These are phyloP conservation scores for Cryptococcus sp. DNA, from an alignment of 1,284 basidiomycete species.

Conservation along the genomic window DNA sequence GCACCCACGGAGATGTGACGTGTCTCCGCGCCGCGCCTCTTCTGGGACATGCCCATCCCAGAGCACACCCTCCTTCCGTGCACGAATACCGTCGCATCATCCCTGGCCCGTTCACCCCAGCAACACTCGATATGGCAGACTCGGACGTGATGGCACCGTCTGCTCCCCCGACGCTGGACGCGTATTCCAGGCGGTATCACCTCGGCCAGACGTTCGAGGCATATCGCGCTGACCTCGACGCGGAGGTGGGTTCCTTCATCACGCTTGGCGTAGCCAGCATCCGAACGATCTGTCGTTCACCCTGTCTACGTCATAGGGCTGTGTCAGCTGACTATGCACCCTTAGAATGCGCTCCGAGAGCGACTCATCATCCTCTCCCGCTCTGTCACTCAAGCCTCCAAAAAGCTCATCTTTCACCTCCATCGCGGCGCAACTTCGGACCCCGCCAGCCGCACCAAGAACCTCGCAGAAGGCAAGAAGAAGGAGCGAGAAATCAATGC, in stretches of 20 bases:
- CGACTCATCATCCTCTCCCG: slow-evolving; percentile 54
- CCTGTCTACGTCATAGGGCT: not conserved
- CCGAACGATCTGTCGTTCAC: not conserved
- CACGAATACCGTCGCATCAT: too few relatives aligned
- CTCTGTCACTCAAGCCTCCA: slow-evolving; percentile 88
- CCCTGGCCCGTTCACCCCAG: too few relatives aligned
- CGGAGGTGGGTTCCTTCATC: slow-evolving; percentile 36
- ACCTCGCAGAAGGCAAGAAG: slow-evolving; percentile 56
- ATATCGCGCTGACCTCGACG: slow-evolving; percentile 44
- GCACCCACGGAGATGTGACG: too few relatives aligned
- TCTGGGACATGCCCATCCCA: too few relatives aligned
- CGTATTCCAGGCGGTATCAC: slow-evolving; percentile 32
- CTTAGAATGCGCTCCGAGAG: slow-evolving; percentile 49
- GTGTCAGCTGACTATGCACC: not conserved
- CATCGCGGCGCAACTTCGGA: slow-evolving; percentile 63
- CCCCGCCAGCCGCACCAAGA: slow-evolving; percentile 26
- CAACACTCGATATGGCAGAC: slow-evolving; percentile 5
- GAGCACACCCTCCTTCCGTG: too few relatives aligned
- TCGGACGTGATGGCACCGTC: slow-evolving; percentile 6
- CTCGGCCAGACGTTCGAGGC: slow-evolving; percentile 41
- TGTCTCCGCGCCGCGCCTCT: too few relatives aligned
- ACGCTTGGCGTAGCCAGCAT: too few relatives aligned
- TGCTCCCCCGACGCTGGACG: not conserved
- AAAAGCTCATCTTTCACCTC: slow-evolving; percentile 89
- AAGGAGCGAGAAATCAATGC: slow-evolving; percentile 69